Base-by-base conservation (phyloP, 2,329 filamentous ascomycete species). In the Raffaelea arxii region DNA sequence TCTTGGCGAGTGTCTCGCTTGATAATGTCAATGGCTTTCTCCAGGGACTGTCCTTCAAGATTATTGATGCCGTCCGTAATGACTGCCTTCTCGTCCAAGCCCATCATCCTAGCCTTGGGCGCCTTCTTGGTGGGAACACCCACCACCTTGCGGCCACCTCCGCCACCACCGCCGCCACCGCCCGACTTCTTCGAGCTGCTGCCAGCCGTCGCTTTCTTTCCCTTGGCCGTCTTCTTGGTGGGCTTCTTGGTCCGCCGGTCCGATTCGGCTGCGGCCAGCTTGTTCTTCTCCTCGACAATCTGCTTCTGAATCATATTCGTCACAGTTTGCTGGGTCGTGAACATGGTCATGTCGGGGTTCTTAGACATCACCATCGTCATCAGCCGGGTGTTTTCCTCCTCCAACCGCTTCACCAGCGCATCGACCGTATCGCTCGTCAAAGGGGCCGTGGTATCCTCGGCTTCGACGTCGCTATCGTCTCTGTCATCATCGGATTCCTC, bases 1-100 rank as follows among this genome's bases (percentile, higher is more conserved):
- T 72, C 84, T 71, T 67, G 86, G 68, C 70, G 86, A 65, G 68
- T 94, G 54, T 94, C 91, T 53, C 79, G 80, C 62, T 94, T 88
- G 59, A 98, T 97, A 51, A 97, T 90, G 49, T 84, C 80, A 25
- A 96, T 86, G 1, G 91, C 88, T 54, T 80, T 79, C 43, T 82
- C 77, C 58, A 95, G 84, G 54, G 87, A 81, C n/a, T 74, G 71
- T 43, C 84, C 83, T 18, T 89, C 82, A 48, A 97, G 78, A 51
- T 82, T 82, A 56, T 83, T 85, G 53, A 95, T 92, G 14, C 86
- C 85, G 49, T 84, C 82, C 2, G 88, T 91, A 48, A 98, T 94
- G 54, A 90, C 79, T 48, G 92, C 87, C 70, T 97, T 97, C 66
- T 98, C 89, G 4, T 83, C 74, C 49, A 79, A 82, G 39, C 88